Evolutionary conservation across 2,329 filamentous ascomycete genomes (phyloP), one percentile per base, ranked within the genome.

Genomic region (Claviceps sp.): DNA sequence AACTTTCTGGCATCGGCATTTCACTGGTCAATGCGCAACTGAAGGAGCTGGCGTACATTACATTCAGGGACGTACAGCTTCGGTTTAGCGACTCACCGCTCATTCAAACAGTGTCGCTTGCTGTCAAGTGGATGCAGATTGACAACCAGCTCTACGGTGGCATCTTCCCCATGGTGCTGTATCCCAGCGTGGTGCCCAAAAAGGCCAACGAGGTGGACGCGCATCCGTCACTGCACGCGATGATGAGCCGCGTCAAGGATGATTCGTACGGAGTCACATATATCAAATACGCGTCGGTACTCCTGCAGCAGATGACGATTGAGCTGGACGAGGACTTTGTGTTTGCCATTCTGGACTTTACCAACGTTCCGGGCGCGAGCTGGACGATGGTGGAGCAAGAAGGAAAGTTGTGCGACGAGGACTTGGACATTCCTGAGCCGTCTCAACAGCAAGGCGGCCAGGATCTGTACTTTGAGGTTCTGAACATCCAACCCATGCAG

Each of bases 281-380:
- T 69, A 90, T 98, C 76, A 98, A 98, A 67, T 98, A 98, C 67
- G 91, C 93, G 22, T 95, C 91, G 0, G 69, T 98, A 46, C 73
- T 98, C 36, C 73, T 98, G 46, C 93, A 98, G 67, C 90, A 98
- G 67, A 96, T 98, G 90, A 98, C 93, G 0, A 76, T 98, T 2
- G 93, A 98, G 61, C 82, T 98, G 48, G 93, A 98, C 58, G 93
- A 98, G 62, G 93, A 98, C 65, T 98, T 98, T 69, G 90, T 98
- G 53, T 95, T 95, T 65, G 90, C 93, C 0, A 79, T 98, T 55
- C 74, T 98, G 1, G 94, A 98, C 65, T 98, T 96, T 64, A 85
- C 87, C 37, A 95, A 95, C 68, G 84, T 95, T 0, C 89, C 89
- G 2, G 91, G 91, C 26, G 89, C 89, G 3, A 87, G 85, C 2